A percentile compares a stretch with the other conserved stretches of the same genome.
These are phyloP conservation scores for Schizochytrium sp. DNA, from an alignment of 108 stramenopile genomes.

Conservation along the genomic window DNA sequence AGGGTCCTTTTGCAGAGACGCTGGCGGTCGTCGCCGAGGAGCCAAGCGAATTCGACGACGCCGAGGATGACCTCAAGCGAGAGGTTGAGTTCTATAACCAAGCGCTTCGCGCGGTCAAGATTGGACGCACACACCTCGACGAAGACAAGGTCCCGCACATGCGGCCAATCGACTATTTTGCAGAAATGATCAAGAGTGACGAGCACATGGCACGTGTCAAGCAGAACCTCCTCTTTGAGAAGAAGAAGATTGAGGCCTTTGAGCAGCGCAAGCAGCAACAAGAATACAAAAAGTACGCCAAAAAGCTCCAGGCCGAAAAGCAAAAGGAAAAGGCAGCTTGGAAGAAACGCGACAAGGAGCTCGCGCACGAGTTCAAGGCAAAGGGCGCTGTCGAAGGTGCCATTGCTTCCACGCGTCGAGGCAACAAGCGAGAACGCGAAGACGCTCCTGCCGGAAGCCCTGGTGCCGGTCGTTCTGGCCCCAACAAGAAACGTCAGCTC, in stretches of 20 bases:
- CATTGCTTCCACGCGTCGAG: constrained; percentile 25
- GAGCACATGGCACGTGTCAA: constrained; percentile 87
- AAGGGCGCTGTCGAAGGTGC: constrained; percentile 46
- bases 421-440: constrained; percentile 30
- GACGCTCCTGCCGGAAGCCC: constrained; percentile 57
- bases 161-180: constrained; percentile 92
- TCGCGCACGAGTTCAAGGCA: constrained; percentile 77
- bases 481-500: background rate
- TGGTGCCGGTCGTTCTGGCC: background rate
- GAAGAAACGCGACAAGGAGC: constrained; percentile 70
- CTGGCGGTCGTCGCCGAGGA: constrained; percentile 30
- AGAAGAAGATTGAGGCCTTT: constrained; percentile 94
- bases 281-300: constrained; percentile 63
- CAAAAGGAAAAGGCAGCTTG: constrained; percentile 74
- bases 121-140: constrained; percentile 35
- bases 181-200: constrained; percentile 95
- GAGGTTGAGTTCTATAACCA: constrained; percentile 90
- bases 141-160: constrained; percentile 34
- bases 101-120: constrained; percentile 72
- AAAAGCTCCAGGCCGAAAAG: constrained; percentile 67
- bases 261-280: constrained; percentile 71
- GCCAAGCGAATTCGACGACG: constrained; percentile 51
- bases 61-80: constrained; percentile 90
- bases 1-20: constrained; percentile 45
- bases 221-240: constrained; percentile 91